Percentiles rank a stretch among this genome's conserved stretches.
phyloP scores from a whole-genome alignment of 768 basidiomycete species.

The Tulasnella sp. region DNA sequence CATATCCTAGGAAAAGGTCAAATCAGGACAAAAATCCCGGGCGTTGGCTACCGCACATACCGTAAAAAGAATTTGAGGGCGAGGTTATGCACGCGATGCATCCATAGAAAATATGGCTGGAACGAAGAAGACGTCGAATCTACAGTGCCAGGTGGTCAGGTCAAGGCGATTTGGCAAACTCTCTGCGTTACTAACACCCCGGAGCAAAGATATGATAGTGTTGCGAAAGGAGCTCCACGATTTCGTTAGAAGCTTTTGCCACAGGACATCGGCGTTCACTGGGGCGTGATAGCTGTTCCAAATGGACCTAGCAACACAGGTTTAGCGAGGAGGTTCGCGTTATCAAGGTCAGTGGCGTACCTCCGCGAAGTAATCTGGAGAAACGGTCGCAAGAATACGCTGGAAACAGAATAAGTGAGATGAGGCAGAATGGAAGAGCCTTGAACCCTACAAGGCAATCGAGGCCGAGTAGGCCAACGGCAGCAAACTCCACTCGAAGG shows the following conservation, averaged over 20 bases:
- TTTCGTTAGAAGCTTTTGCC: constrained; percentile 70
- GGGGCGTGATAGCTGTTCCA: constrained; percentile 68
- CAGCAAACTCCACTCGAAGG: constrained; percentile 59
- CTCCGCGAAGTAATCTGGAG: constrained; percentile 63
- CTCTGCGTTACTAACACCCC: constrained; percentile 47
- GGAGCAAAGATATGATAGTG: constrained; percentile 80
- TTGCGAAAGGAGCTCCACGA: constrained; percentile 71
- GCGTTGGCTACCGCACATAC: constrained; percentile 9
- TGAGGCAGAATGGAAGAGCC: neutral
- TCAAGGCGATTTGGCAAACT: neutral
- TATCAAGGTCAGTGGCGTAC: constrained; percentile 27
- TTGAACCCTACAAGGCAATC: constrained; percentile 54
- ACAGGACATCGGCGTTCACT: constrained; percentile 68
- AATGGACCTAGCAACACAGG: constrained; percentile 40
- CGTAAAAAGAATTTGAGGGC: constrained; percentile 78
- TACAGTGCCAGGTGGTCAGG: constrained; percentile 23
- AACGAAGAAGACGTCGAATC: constrained; percentile 73
- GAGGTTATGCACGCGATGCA: constrained; percentile 66
- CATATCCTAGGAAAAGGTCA: constrained; percentile 43
- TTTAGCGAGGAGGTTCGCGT: constrained; percentile 16
- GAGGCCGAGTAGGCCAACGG: constrained; percentile 68
- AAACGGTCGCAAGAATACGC: constrained; percentile 27
- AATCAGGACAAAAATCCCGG: neutral
- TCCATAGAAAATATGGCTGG: constrained; percentile 80
- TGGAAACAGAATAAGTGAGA: neutral